A percentile compares a stretch with the other conserved stretches of the same genome.
Evolutionary conservation across 257 asterid species (phyloP).

Genomic region (Solanum corneliomulleri): DNA sequence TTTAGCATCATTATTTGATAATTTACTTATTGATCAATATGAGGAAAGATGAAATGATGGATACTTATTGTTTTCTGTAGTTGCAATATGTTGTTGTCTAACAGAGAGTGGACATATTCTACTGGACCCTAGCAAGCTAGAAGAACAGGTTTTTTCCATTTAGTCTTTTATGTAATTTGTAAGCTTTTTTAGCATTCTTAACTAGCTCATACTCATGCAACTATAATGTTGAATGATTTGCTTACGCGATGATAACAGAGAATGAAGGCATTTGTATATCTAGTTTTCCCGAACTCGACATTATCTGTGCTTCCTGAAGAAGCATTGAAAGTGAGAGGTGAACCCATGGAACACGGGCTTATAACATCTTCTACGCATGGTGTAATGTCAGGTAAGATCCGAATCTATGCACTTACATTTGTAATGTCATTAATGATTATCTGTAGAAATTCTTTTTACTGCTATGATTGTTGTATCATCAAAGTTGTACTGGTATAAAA

Average conservation of each 20-base stretch:
- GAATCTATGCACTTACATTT: background rate
- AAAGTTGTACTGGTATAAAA: background rate
- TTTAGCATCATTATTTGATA: background rate
- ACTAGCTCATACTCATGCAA: background rate
- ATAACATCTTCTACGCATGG: slow-evolving; percentile 79
- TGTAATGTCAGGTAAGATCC: slow-evolving; percentile 50
- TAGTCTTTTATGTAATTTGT: background rate
- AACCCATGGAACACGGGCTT: slow-evolving; percentile 40
- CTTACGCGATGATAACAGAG: slow-evolving; percentile 34
- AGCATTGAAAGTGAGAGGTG: slow-evolving; percentile 18
- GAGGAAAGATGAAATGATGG: background rate
- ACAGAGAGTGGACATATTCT: slow-evolving; percentile 49
- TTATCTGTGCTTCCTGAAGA: slow-evolving; percentile 53
- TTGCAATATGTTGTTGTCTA: slow-evolving; percentile 62
- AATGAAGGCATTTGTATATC: slow-evolving; percentile 62
- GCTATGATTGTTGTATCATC: background rate
- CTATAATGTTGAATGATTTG: background rate
- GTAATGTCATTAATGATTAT: background rate
- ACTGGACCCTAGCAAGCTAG: slow-evolving; percentile 73
- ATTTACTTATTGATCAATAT: background rate
- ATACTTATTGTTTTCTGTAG: slow-evolving; percentile 22
- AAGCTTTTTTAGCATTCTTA: background rate
- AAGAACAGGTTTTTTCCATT: slow-evolving; percentile 53
- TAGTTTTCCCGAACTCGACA: slow-evolving; percentile 64
- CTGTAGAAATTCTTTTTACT: background rate